Base-by-base conservation (phyloP, 768 basidiomycete species). In the Leccinum uliginosum region DNA sequence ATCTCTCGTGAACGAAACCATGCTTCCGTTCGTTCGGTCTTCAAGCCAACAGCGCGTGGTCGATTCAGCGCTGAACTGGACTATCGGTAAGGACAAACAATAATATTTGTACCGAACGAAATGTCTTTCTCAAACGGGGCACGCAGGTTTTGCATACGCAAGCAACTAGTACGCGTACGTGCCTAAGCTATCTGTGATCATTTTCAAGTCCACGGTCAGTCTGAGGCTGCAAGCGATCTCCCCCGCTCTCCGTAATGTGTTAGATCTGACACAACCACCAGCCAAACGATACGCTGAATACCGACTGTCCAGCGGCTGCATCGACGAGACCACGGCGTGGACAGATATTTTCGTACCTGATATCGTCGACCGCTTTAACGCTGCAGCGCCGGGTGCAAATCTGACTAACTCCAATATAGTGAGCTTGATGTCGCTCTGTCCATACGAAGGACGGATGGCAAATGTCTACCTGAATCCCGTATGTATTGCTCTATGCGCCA, bases 281-380 rank as follows among this genome's bases (percentile, higher is more conserved):
- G 79, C 61, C 70, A n/a, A 89, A 91, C 59, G 75, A 85, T 62
- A 89, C 89, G 0, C 76, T 91, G 80, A 83, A 78, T 90, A 89
- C 58, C 84, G 84, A 9, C 76, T 76, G 24, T 78, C 78, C 0
- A 77, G 77, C 23, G 3, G 34, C 34, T 4, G 6, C 15, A 34
- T 15, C 34, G 81, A 0, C 72, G 73, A 35, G 49, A 51, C 3
- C 74, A 59, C 62, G 2, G 59, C 63, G 40, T 91, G 87, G 87
- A 70, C 76, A 1, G 59, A 72, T 4, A 72, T 75, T 19, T 91
- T 80, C 61, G 80, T 80, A 0, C 72, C 80, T 1, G 66, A 78
- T 0, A 83, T 89, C 48, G 80, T 78, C 0, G 68, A 71, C 1
- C 80, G 83, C 26, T 73, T 92, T 51, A 88, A 89, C 62, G 34